Percentiles rank a stretch among this genome's conserved stretches.
Conservation (phyloP, 345 rosid species). For the Passiflora organensis region DNA sequence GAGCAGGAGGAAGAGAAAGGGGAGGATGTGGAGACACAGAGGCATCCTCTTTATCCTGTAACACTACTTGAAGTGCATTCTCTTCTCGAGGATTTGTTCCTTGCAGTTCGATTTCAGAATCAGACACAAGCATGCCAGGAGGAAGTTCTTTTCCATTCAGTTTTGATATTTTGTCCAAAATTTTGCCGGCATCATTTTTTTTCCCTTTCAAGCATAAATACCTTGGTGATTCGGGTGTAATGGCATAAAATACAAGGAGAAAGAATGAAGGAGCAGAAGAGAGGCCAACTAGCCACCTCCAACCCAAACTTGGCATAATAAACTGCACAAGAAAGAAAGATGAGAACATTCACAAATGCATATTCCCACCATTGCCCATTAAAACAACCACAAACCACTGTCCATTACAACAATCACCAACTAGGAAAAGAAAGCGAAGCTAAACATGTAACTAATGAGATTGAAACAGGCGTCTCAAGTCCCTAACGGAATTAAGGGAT, state of each 20-base stretch:
- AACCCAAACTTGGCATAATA: constrained; percentile 76
- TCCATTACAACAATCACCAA: no score
- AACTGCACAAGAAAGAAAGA: constrained; percentile 34
- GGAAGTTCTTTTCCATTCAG: constrained; percentile 54
- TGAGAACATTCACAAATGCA: constrained; percentile 1
- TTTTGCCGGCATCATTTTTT: constrained; percentile 51
- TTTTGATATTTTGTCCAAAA: constrained; percentile 62
- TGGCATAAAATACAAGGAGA: constrained; percentile 67
- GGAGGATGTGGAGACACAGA: neutral
- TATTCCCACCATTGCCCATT: no score
- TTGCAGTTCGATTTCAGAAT: constrained; percentile 41
- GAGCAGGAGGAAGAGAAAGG: neutral
- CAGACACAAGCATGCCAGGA: constrained; percentile 60
- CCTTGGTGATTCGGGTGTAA: constrained; percentile 83
- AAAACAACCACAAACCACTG: no score
- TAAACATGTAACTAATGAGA: no score
- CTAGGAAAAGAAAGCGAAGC: no score
- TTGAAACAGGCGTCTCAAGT: no score
- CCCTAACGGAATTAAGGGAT: no score
- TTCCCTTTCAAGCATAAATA: constrained; percentile 68
- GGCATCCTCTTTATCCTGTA: constrained; percentile 13
- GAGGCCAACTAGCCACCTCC: constrained; percentile 90
- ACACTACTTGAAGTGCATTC: constrained; percentile 38
- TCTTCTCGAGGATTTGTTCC: constrained; percentile 30
- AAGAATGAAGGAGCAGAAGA: constrained; percentile 68